phyloP scores from a whole-genome alignment of 768 basidiomycete species.

The Suillus clintonianus region DNA sequence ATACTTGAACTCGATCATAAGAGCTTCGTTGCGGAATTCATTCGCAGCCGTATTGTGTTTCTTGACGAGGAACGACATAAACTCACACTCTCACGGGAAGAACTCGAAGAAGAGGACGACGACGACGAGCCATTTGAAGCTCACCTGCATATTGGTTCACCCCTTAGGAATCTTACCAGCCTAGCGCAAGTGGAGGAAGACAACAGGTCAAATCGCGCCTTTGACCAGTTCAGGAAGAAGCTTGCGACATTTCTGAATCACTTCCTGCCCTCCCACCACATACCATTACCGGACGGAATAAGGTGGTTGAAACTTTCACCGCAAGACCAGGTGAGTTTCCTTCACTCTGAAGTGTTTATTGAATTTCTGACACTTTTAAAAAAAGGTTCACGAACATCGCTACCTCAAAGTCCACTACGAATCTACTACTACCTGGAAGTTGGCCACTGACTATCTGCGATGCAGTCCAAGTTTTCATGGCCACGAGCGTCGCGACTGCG shows the following conservation, averaged over 20 bases:
- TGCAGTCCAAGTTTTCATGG: constrained; percentile 19
- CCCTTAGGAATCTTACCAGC: neutral
- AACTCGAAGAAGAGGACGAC: neutral
- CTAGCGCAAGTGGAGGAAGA: neutral
- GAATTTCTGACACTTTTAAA: neutral
- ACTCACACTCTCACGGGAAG: neutral
- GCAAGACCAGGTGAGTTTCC: neutral
- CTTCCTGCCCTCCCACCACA: neutral
- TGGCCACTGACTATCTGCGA: constrained; percentile 2
- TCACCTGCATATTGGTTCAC: neutral
- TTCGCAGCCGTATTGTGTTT: neutral
- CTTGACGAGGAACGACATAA: neutral
- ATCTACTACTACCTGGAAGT: neutral
- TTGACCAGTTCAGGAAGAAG: constrained; percentile 2
- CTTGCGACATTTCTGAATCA: neutral
- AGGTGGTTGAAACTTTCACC: neutral
- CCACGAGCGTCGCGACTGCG: constrained; percentile 16
- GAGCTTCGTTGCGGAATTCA: neutral
- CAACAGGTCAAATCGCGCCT: neutral
- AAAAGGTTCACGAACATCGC: neutral
- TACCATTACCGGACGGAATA: neutral
- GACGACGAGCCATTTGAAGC: neutral
- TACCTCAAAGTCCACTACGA: constrained; percentile 1
- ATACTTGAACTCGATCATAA: neutral
- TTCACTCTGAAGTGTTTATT: too few relatives aligned